Conservation (phyloP, 164 flowering plant genomes). For the Magnolia kwangsiensis region DNA sequence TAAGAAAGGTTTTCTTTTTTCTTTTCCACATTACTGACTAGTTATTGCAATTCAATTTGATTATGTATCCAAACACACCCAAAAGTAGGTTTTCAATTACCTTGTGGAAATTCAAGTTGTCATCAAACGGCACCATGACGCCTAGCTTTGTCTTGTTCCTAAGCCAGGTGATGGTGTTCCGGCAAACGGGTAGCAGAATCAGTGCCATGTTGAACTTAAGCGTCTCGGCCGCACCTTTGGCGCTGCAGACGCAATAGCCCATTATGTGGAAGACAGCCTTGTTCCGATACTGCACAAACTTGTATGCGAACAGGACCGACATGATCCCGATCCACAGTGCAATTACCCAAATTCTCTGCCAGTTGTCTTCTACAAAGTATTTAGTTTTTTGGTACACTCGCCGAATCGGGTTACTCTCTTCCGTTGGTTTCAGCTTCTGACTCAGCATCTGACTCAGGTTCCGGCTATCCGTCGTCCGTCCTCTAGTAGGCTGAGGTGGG, state of each 20-base stretch:
- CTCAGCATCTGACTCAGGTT: conserved; percentile 34
- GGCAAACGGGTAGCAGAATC: conserved; percentile 58
- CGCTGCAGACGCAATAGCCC: conserved; percentile 55
- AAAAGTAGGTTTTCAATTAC: conserved; percentile 12
- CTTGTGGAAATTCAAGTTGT: conserved; percentile 60
- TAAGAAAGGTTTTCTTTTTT: no score
- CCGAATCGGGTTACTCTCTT: conserved; percentile 28
- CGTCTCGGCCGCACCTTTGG: conserved; percentile 65
- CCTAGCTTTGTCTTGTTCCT: conserved; percentile 59
- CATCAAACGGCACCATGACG: conserved; percentile 48
- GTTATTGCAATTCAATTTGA: no score
- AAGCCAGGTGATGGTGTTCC: conserved; percentile 68
- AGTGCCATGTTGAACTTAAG: conserved; percentile 70
- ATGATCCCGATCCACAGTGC: conserved; percentile 37
- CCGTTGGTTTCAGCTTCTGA: conserved; percentile 32
- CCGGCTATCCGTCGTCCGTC: conserved; percentile 19
- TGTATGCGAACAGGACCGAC: conserved; percentile 43
- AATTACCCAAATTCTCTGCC: conserved; percentile 53
- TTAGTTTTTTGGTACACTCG: conserved; percentile 33
- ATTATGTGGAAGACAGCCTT: conserved; percentile 40
- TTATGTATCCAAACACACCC: no score
- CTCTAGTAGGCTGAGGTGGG: conserved; percentile 20
- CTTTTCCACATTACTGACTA: no score
- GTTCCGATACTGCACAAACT: conserved; percentile 38
- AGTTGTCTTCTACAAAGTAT: conserved; percentile 45